Evolutionary conservation across 2,329 filamentous ascomycete species (phyloP), one percentile per base, ranked within the genome.

Genomic region (Plenodomus biglobosus): DNA sequence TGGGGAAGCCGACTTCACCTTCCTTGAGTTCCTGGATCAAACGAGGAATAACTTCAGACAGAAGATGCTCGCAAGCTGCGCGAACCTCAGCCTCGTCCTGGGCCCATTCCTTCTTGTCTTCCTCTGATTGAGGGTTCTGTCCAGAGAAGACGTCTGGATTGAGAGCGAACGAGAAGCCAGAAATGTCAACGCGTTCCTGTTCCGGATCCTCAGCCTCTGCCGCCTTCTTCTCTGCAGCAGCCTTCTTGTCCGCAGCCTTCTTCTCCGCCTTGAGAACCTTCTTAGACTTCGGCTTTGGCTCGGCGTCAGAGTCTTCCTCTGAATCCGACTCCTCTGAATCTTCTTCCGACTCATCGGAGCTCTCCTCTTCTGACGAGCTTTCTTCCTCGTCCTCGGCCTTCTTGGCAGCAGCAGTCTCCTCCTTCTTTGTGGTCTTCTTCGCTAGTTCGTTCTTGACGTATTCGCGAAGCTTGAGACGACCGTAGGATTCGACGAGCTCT

Each of bases 141-240:
- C 92, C 92, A 65, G 90, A 95, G 79, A 92, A 97, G 24, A 90
- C 90, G 72, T 99, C 94, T 4, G 94, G 92, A 76, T 99, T 99
- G 43, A 99, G 82, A 6, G 90, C 80, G 64, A 96, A 91, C 39
- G 85, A 80, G 79, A 97, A 99, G 62, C 87, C 84, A 37, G 90
- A 89, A 50, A 95, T 85, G 64, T 97, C 91, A 32, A 96, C 87
- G 46, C 86, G 84, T 55, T 89, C 86, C 63, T 84, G 81, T 51
- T 77, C 71, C 2, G 48, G 21, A 15, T 57, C 52, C 15, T 77
- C 71, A 1, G 38, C n/a, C n/a, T 54, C 46, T 1, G 42, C 49
- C 41, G 52, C 50, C 48, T 52, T 40, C 46, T 50, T 53, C 42
- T 52, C 48, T 39, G 44, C 49, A 1, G 43, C 53, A 6, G 38